Base-by-base conservation (phyloP, 2,329 filamentous ascomycete genomes). In the Clonostachys byssicola region DNA sequence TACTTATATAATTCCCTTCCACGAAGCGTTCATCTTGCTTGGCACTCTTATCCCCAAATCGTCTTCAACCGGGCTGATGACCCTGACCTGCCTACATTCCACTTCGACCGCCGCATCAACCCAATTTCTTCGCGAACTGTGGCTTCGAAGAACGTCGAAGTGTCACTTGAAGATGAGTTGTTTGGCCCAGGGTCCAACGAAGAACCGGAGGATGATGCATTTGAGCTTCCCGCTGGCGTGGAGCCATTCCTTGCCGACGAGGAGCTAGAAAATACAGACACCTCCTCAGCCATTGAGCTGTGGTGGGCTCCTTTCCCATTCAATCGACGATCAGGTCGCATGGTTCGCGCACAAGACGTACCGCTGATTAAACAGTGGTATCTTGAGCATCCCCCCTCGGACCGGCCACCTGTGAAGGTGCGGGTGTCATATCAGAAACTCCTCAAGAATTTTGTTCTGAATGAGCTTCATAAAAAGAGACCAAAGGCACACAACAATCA, bases 271-370 rank as follows among this genome's bases (percentile, higher is more conserved):
- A 96, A 88, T 4, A 83, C 87, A 14, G 89, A 97, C 50, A 99
- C 94, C 5, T 81, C 92, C 4, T 86, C 90, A 12, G 95, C 94
- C 3, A 96, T 99, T 54, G 84, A 90, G 44, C 73, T 99, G 18
- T 99, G 94, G 92, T 99, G 95, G 95, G 92, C 94, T 30, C 95
- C 94, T 20, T 96, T 89, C 63, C 94, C 95, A 1, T 99, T 99
- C 64, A 86, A 99, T 67, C 85, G 91, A 59, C 83, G 94, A 48
- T 97, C 94, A 38, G 94, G 94, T 35, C 87, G 85, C 55, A 99
- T 96, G 92, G 92, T 97, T 50, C 84, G 95, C 46, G 94, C 94
- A 12, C 92, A 99, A 67, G 95, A 99, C 66, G 94, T 99, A 17
- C 91, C 95, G 5, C 73, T 99, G 9, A 88, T 99, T 45, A 99